phyloP scores from a whole-genome alignment of 78 protist genomes.

The Emiliania huxleyi region DNA sequence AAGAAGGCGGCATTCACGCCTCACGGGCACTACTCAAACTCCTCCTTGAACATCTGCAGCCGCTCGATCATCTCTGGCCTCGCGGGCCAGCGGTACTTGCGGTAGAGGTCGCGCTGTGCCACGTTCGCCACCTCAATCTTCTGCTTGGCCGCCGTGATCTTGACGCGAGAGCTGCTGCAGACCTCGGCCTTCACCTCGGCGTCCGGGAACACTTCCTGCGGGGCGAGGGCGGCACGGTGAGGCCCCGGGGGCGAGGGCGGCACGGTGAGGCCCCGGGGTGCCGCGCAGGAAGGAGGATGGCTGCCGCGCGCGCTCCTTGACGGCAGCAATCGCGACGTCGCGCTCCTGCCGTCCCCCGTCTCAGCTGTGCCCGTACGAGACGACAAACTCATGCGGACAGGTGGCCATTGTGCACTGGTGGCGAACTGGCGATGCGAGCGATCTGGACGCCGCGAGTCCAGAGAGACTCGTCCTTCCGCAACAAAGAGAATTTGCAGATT shows the following conservation, averaged over 20 bases:
- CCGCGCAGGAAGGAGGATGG: neutral
- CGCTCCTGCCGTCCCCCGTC: conserved; percentile 4
- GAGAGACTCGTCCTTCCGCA: too few species aligned
- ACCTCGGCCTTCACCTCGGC: neutral
- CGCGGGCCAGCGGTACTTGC: conserved; percentile 1
- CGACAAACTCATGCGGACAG: neutral
- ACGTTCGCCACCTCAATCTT: neutral
- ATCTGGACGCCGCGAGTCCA: too few species aligned
- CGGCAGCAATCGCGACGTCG: neutral
- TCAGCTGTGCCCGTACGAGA: neutral
- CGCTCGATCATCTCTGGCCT: neutral
- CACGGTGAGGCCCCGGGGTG: neutral
- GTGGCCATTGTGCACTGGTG: too few species aligned
- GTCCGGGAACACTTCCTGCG: neutral
- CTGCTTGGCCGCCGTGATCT: neutral
- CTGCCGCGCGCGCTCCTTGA: neutral
- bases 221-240: too few species aligned
- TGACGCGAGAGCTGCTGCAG: neutral
- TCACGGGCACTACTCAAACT: neutral
- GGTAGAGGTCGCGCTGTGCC: conserved; percentile 2
- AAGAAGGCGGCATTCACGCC: too few species aligned
- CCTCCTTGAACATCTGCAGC: neutral
- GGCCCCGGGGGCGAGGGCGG: too few species aligned
- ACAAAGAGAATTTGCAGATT: too few species aligned
- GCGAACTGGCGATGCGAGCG: too few species aligned